These are phyloP conservation scores for Waltergamsia citrina DNA, from an alignment of 2,329 filamentous ascomycete genomes.

Conservation along the genomic window DNA sequence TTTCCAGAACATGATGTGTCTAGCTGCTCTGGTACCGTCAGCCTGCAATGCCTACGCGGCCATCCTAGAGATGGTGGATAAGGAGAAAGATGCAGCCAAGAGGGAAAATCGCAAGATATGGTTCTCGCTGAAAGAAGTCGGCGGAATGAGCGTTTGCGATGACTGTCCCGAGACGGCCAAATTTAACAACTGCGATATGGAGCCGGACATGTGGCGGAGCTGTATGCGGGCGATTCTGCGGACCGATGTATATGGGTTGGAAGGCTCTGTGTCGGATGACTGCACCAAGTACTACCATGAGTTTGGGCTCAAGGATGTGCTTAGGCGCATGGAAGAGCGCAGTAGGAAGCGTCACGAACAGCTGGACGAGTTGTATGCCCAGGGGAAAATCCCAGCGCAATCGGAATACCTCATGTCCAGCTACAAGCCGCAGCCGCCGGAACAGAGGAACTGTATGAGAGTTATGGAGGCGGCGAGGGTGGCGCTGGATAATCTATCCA, in stretches of 20 bases:
- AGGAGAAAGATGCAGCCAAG: slow-evolving; percentile 34
- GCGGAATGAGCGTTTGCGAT: slow-evolving; percentile 25
- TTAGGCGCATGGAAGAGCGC: slow-evolving; percentile 41
- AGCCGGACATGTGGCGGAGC: slow-evolving; percentile 43
- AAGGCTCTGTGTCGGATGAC: slow-evolving; percentile 8
- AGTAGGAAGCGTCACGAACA: slow-evolving; percentile 36
- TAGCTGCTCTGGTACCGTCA: slow-evolving; percentile 47
- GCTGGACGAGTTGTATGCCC: slow-evolving; percentile 33
- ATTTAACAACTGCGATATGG: slow-evolving; percentile 35
- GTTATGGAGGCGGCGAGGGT: slow-evolving; percentile 44
- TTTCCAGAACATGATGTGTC: slow-evolving; percentile 50
- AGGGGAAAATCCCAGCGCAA: slow-evolving; percentile 20
- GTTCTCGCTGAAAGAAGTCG: slow-evolving; percentile 36
- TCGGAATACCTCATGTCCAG: slow-evolving; percentile 8
- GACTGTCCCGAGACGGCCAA: slow-evolving; percentile 15
- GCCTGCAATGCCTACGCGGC: slow-evolving; percentile 47
- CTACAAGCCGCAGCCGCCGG: slow-evolving; percentile 16
- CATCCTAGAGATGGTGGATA: slow-evolving; percentile 45
- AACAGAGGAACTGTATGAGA: slow-evolving; percentile 33
- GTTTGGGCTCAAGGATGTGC: slow-evolving; percentile 44
- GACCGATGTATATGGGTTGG: slow-evolving; percentile 47
- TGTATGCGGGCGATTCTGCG: slow-evolving; percentile 44
- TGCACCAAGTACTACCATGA: slow-evolving; percentile 16
- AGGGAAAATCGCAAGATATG: slow-evolving; percentile 27
- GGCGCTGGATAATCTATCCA: slow-evolving; percentile 44